These are phyloP conservation scores for Sporobolomyces roseus DNA, from an alignment of 768 basidiomycete genomes.

Conservation along the genomic window DNA sequence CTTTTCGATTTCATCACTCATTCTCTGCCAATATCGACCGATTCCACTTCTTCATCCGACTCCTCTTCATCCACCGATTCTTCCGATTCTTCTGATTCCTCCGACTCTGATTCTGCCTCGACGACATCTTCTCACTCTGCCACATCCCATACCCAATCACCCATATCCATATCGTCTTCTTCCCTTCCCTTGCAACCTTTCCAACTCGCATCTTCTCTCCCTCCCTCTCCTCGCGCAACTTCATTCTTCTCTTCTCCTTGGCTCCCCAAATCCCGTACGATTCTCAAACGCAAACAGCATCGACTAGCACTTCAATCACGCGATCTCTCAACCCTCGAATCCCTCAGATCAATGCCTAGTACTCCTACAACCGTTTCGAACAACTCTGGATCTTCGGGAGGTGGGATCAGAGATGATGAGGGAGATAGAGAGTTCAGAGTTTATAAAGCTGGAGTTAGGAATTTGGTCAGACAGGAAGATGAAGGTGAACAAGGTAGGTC, in stretches of 20 bases:
- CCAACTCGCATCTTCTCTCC: neutral
- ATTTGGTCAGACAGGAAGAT: neutral
- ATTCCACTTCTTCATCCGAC: neutral
- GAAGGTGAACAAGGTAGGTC: neutral
- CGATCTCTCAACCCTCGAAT: constrained; percentile 1
- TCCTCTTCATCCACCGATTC: neutral
- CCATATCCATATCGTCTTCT: too few relatives aligned
- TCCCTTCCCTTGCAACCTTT: too few relatives aligned
- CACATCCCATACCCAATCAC: too few relatives aligned
- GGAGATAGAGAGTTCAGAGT: neutral
- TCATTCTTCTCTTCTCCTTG: constrained; percentile 8
- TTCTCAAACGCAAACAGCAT: constrained; percentile 15
- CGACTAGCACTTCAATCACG: neutral
- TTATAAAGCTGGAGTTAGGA: neutral
- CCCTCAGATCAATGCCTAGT: neutral
- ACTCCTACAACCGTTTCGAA: too few relatives aligned
- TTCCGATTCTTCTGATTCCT: neutral
- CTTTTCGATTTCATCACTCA: neutral
- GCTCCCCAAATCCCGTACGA: neutral
- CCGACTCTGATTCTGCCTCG: too few relatives aligned
- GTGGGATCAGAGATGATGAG: neutral
- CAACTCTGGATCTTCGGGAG: too few relatives aligned
- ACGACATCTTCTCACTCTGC: too few relatives aligned
- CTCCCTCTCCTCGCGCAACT: neutral
- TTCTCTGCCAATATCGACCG: neutral